A percentile compares a stretch with the other conserved stretches of the same genome.
phyloP scores from a whole-genome alignment of 2,329 filamentous ascomycete species.

The Colletotrichum cordylinicola region DNA sequence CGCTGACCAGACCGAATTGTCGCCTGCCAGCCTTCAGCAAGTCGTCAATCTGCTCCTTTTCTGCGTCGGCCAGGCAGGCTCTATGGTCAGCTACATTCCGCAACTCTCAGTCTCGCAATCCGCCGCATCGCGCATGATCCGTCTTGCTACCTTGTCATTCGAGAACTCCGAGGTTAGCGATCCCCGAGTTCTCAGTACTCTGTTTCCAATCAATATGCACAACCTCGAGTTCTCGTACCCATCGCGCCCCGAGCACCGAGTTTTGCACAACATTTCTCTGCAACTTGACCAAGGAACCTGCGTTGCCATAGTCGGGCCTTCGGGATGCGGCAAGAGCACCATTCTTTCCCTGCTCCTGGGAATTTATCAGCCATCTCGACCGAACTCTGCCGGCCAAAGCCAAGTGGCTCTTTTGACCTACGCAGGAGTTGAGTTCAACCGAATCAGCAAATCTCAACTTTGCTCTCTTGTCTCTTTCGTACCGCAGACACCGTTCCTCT shows the following conservation, averaged over 20 bases:
- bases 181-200: slow-evolving; percentile 26
- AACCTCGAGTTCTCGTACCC: slow-evolving; percentile 77
- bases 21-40: slow-evolving; percentile 67
- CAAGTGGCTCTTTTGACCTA: slow-evolving; percentile 56
- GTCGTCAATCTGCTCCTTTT: slow-evolving; percentile 87
- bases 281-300: slow-evolving; percentile 67
- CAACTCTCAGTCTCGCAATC: slow-evolving; percentile 79
- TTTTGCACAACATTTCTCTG: slow-evolving; percentile 41
- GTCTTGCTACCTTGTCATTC: slow-evolving; percentile 67
- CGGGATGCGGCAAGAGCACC: slow-evolving; percentile 92
- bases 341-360: slow-evolving; percentile 77
- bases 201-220: slow-evolving; percentile 57
- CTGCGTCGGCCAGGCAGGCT: slow-evolving; percentile 74
- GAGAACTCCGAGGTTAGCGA: background rate
- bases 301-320: slow-evolving; percentile 81
- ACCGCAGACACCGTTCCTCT: slow-evolving; percentile 75
- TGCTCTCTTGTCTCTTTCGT: slow-evolving; percentile 71
- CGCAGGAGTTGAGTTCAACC: slow-evolving; percentile 58
- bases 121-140: slow-evolving; percentile 75
- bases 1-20: slow-evolving; percentile 45
- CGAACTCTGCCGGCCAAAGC: background rate
- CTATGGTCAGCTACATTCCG: slow-evolving; percentile 76
- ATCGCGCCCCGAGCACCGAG: slow-evolving; percentile 47
- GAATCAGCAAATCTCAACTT: slow-evolving; percentile 65
- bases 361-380: slow-evolving; percentile 59